Base-by-base conservation (phyloP, 176 grass and related monocot genomes). In the Aegilops bicornis region DNA sequence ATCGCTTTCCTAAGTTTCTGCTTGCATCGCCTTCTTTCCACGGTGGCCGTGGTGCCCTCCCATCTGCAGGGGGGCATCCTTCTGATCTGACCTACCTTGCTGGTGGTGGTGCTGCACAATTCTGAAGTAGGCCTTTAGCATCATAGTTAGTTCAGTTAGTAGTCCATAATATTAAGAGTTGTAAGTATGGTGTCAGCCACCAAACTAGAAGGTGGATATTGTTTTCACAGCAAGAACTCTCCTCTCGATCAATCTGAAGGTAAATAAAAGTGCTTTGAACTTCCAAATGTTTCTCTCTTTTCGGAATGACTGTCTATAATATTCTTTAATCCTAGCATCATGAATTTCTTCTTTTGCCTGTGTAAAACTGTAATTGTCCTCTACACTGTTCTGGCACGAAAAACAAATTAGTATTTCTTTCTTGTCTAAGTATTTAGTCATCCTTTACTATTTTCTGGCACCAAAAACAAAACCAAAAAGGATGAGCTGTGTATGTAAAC, bases 61-160 rank as follows among this genome's bases (percentile, higher is more conserved):
- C 94, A 30, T 96, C 94, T 80, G 94, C 94, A 72, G 94, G 94
- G 79, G 94, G 94, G 87, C 94, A 96, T 93, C 94, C 94, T 88
- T 92, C 94, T 6, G 94, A 96, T 88, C 80, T 96, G 42, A 96
- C 94, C 43, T 89, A 91, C 81, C 89, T 96, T 73, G 94, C 94
- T 10, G 94, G 94, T 2, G 94, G 94, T 62, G 94, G 94, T 84
- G 69, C 73, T 81, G 69, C 72, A 75, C 72, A 85, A 86, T 54
- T 71, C 78, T 96, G 82, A 89, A 78, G 48, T 92, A 89, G 70
- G 47, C 42, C 17, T 62, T 77, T 84, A 88, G 79, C 56, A 59
- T 54, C 31, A 59, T 72, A 89, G 84, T 47, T 83, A 76, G 82
- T 85, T 87, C 39, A 79, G 23, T 35, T 89, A 76, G 25, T 83